Evolutionary conservation across 257 asterid species (phyloP).

Genomic region (Solanum ossicruentum): DNA sequence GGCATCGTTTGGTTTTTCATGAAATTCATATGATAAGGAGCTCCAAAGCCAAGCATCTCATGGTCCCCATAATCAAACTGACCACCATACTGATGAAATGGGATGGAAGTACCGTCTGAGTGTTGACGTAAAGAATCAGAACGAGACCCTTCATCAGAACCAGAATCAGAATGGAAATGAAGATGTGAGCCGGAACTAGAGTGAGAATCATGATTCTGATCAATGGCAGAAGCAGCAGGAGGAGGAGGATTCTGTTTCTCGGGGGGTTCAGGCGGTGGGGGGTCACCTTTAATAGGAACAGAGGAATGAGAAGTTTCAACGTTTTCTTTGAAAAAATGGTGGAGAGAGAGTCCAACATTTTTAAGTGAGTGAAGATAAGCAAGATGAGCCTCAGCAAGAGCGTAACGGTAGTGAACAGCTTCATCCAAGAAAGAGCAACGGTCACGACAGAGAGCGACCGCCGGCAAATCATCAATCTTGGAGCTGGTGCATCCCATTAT

Average conservation of each 20-base stretch:
- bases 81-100: conserved; percentile 7
- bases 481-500: conserved; percentile 11
- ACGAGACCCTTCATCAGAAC: conserved; percentile 25
- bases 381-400: conserved; percentile 4
- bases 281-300: conserved; percentile 51
- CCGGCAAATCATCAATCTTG: conserved; percentile 13
- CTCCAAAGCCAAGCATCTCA: background rate
- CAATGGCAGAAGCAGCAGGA: background rate
- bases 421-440: conserved; percentile 7
- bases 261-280: conserved; percentile 28
- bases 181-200: conserved; percentile 82
- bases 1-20: conserved; percentile 68
- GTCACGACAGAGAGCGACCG: conserved; percentile 13
- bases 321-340: background rate
- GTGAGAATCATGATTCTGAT: background rate
- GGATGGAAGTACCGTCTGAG: background rate
- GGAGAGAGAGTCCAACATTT: background rate
- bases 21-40: conserved; percentile 24
- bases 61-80: background rate
- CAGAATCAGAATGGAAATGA: conserved; percentile 47
- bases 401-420: conserved; percentile 7
- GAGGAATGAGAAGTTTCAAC: background rate
- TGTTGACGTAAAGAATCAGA: conserved; percentile 38
- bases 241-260: conserved; percentile 9
- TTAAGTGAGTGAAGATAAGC: conserved; percentile 4